A percentile compares a stretch with the other conserved stretches of the same genome.
These are phyloP conservation scores for Colletotrichum musae DNA, from an alignment of 2,329 filamentous ascomycete genomes.

Conservation along the genomic window DNA sequence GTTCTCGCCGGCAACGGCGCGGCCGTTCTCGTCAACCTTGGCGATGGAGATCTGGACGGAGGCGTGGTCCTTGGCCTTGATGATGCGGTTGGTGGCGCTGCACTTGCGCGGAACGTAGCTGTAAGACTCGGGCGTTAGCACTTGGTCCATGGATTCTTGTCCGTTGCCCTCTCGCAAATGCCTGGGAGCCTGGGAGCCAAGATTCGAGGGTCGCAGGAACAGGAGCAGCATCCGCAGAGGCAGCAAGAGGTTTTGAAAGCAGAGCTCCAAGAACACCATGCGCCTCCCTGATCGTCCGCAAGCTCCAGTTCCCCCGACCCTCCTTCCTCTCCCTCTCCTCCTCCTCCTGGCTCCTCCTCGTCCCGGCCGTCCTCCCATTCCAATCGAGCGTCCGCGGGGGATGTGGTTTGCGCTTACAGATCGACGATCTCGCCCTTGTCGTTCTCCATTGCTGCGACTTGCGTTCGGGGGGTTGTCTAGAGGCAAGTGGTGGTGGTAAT, in stretches of 20 bases:
- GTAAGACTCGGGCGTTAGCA: constrained; percentile 50
- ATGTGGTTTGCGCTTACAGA: constrained; percentile 76
- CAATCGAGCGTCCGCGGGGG: constrained; percentile 33
- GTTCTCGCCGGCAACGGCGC: constrained; percentile 93
- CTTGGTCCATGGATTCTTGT: no score
- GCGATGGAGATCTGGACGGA: constrained; percentile 97
- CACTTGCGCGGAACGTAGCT: constrained; percentile 99
- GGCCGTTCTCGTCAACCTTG: constrained; percentile 99
- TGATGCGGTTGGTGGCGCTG: constrained; percentile 99
- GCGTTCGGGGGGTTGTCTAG: constrained; percentile 52
- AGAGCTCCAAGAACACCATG: neutral
- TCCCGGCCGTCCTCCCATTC: neutral
- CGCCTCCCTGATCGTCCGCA: neutral
- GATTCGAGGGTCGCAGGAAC: no score
- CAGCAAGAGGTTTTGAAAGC: constrained; percentile 12
- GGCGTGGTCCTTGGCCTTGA: constrained; percentile 99
- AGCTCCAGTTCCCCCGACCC: neutral
- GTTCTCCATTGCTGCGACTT: constrained; percentile 92
- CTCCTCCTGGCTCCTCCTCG: neutral
- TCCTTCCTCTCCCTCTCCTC: neutral
- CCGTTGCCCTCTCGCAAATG: no score
- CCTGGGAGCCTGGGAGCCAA: no score
- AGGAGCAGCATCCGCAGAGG: no score
- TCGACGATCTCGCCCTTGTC: constrained; percentile 99
- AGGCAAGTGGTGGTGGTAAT: constrained; percentile 47